Evolutionary conservation across 2,329 filamentous ascomycete genomes (phyloP), one percentile per base, ranked within the genome.

Genomic region (Epichloe brachyelytri): DNA sequence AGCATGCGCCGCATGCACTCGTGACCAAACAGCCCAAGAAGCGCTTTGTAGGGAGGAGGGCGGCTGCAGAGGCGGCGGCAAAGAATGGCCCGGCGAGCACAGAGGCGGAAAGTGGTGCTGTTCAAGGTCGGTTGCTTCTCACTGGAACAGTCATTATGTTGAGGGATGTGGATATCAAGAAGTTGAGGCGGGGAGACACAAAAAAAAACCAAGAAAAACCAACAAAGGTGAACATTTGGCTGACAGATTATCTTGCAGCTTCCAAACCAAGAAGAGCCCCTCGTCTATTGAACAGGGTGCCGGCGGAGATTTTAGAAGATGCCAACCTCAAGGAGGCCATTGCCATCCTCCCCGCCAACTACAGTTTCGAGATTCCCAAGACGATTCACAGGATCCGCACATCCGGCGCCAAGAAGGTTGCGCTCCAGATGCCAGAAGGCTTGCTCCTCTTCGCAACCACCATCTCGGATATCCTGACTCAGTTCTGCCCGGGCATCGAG

Each of bases 351-450:
- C 93, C 93, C 1, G 73, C 80, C n/a, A 98, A 98, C 73, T 98
- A 98, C 76, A 91, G 87, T 60, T 98, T 98, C 65, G 93, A 98
- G 71, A 89, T 98, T 51, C 93, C 88, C 65, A 98, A 98, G 72
- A 98, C 93, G 8, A 94, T 98, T 61, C 89, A 97, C 68, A 83
- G 91, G 46, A 90, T 98, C 66, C 85, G 88, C 43, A 85, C 83
- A 1, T 81, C 85, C 8, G 82, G 79, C 8, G 83, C 90, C 2
- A 91, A 83, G 63, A 85, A 83, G 57, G 83, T 98, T 2, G 94
- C 91, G 0, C 75, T 98, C n/a, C 93, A 98, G 68, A 93, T 98
- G 75, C 93, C 93, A 5, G 94, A 98, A 68, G 93, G 93, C 1
- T 77, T 98, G 2, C 79, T 98, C 30, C 75, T 98, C 51, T 98